Evolutionary conservation across 2,329 filamentous ascomycete species (phyloP).

Genomic region (Rugonectria rugulosa): DNA sequence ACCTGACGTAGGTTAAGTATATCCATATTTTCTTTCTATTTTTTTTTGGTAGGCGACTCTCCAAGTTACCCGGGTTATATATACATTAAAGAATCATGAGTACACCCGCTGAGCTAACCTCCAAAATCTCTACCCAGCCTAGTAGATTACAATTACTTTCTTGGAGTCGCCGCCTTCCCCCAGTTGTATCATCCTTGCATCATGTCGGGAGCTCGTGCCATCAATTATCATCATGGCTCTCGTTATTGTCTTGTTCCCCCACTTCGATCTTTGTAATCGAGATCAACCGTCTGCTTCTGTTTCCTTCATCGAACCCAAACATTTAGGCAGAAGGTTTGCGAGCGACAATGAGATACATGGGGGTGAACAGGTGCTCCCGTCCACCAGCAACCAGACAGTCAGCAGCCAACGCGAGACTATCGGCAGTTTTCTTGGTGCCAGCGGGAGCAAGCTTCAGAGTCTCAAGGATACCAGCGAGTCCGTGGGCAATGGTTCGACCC

Average conservation of each 20-base stretch:
- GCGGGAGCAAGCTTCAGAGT: constrained; percentile 75
- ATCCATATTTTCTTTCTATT: neutral
- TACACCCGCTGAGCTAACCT: constrained; percentile 8
- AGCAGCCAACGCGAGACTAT: constrained; percentile 81
- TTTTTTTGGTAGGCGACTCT: constrained; percentile 6
- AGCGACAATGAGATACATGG: constrained; percentile 97
- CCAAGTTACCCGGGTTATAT: constrained; percentile 22
- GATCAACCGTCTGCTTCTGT: neutral
- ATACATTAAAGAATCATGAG: constrained; percentile 21
- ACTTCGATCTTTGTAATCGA: neutral
- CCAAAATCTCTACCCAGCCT: constrained; percentile 20
- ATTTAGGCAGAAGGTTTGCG: constrained; percentile 71
- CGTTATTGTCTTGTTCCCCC: constrained; percentile 1
- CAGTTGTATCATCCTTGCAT: constrained; percentile 27
- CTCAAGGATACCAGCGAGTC: constrained; percentile 80
- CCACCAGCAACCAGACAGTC: constrained; percentile 89
- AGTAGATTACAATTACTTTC: constrained; percentile 42
- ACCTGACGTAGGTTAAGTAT: too few relatives aligned
- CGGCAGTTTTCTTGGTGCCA: constrained; percentile 94
- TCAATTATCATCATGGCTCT: constrained; percentile 7
- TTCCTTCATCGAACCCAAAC: neutral
- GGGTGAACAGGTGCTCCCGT: constrained; percentile 91
- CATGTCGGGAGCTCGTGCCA: constrained; percentile 19
- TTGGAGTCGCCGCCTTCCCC: constrained; percentile 32
- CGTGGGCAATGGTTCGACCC: constrained; percentile 78